A percentile compares a stretch with the other conserved stretches of the same genome.
phyloP scores from a whole-genome alignment of 345 rosid genomes.

The Hirschfeldia incana region DNA sequence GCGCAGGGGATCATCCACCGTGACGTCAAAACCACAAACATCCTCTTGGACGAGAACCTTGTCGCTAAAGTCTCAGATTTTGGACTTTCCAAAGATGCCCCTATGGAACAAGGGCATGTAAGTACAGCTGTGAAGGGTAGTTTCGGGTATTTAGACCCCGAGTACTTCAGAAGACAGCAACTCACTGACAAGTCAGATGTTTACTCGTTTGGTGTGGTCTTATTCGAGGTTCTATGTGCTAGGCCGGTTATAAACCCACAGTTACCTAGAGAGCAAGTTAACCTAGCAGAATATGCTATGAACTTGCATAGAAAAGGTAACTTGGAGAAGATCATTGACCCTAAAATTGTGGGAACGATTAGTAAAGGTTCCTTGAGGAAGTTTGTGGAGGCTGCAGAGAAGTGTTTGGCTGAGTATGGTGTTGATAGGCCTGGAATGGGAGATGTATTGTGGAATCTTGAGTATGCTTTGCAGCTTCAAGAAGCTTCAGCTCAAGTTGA shows the following conservation, averaged over 20 bases:
- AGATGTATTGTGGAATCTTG: slow-evolving; percentile 83
- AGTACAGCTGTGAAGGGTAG: slow-evolving; percentile 94
- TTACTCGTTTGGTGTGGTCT: slow-evolving; percentile 84
- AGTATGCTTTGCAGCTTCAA: slow-evolving; percentile 79
- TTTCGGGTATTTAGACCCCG: slow-evolving; percentile 85
- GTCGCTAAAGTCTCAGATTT: slow-evolving; percentile 80
- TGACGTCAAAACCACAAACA: slow-evolving; percentile 84
- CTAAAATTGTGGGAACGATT: slow-evolving; percentile 49
- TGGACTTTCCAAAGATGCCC: slow-evolving; percentile 76
- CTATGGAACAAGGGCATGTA: slow-evolving; percentile 66
- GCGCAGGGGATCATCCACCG: slow-evolving; percentile 82
- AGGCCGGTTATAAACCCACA: slow-evolving; percentile 67
- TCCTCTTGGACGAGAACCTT: slow-evolving; percentile 78
- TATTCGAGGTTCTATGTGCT: slow-evolving; percentile 78
- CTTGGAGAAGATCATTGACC: slow-evolving; percentile 66
- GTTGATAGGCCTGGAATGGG: slow-evolving; percentile 87
- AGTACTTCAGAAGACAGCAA: slow-evolving; percentile 81
- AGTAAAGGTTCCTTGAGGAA: slow-evolving; percentile 57
- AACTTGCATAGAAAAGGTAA: slow-evolving; percentile 58
- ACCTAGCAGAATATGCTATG: slow-evolving; percentile 85
- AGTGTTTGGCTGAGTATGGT: slow-evolving; percentile 80
- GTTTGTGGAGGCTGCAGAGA: slow-evolving; percentile 76
- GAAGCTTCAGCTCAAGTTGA: slow-evolving; percentile 54
- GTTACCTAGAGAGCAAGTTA: slow-evolving; percentile 70
- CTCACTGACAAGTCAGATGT: slow-evolving; percentile 86